Evolutionary conservation across 1,284 basidiomycete species (phyloP).

Genomic region (Testicularia cyperi): DNA sequence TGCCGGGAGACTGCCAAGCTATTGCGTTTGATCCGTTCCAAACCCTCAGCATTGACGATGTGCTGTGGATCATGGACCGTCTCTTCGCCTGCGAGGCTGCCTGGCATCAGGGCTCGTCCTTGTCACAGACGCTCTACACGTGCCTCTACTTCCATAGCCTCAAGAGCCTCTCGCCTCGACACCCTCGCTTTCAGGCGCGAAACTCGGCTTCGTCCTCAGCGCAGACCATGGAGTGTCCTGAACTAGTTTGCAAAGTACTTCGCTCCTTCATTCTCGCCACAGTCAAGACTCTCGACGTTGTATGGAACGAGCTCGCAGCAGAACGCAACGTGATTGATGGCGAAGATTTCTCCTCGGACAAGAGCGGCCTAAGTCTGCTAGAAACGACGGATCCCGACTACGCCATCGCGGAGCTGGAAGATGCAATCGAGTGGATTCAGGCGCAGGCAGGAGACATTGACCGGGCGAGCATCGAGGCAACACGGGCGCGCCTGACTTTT

Average conservation of each 20-base stretch:
- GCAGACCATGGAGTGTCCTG: slow-evolving; percentile 32
- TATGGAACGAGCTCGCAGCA: slow-evolving; percentile 71
- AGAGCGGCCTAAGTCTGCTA: slow-evolving; percentile 76
- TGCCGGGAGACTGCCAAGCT: slow-evolving; percentile 57
- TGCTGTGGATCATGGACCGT: slow-evolving; percentile 84
- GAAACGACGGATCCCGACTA: slow-evolving; percentile 70
- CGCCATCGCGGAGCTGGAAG: slow-evolving; percentile 68
- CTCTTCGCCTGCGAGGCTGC: slow-evolving; percentile 79
- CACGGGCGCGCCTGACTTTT: slow-evolving; percentile 20
- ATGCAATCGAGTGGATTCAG: slow-evolving; percentile 66
- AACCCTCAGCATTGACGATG: slow-evolving; percentile 71
- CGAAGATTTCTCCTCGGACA: slow-evolving; percentile 85
- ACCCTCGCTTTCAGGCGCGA: slow-evolving; percentile 38
- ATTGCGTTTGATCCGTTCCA: slow-evolving; percentile 69
- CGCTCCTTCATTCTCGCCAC: slow-evolving; percentile 72
- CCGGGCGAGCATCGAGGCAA: slow-evolving; percentile 2
- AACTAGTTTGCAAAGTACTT: slow-evolving; percentile 71
- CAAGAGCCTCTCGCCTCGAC: slow-evolving; percentile 53
- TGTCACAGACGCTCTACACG: slow-evolving; percentile 83
- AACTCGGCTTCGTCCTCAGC: slow-evolving; percentile 62
- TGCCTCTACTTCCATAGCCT: slow-evolving; percentile 75
- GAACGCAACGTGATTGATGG: slow-evolving; percentile 50
- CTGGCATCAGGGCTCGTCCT: slow-evolving; percentile 80
- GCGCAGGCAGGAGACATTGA: slow-evolving; percentile 1
- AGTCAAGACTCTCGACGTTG: slow-evolving; percentile 79